Base-by-base conservation (phyloP, 2,329 filamentous ascomycete species). In the Metarhizium robertsii region DNA sequence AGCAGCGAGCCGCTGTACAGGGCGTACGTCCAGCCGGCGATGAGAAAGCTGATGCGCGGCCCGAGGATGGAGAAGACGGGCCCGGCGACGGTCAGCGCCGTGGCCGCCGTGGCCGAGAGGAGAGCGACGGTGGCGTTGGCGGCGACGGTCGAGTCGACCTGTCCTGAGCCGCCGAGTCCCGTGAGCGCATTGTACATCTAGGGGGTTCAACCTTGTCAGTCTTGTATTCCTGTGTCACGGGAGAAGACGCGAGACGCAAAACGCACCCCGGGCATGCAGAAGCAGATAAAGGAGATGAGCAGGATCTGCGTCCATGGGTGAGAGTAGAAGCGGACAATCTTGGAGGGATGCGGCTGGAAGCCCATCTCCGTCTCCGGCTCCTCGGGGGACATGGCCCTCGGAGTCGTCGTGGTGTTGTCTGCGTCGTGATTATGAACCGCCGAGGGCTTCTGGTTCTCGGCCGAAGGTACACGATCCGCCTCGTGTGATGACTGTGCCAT, bases 101-200 rank as follows among this genome's bases (percentile, higher is more conserved):
- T 72, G 3, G 61, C 71, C 2, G 73, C 73, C 1, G 71, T 76
- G 8, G 71, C 69, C 2, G 74, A 65, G 32, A 75, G 66, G 2
- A 75, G 64, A 3, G 74, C 74, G 11, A 76, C 73, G 16, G 66
- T 75, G 6, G 75, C 72, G 61, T 76, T 76, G 42, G 73, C 71
- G n/a, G 74, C 71, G 4, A 75, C 70, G 1, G 71, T 73, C 16
- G 67, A 64, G 59, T 77, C 66, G 45, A 76, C 73, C 55, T 77
- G 74, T 20, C 74, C 75, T 0, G 71, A 73, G 43, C 74, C 74
- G 55, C 75, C 75, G 6, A 77, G 64, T 2, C 74, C 75, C 2
- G 65, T 64, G 4, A 77, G 65, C 8, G 74, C 74, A 66, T 77
- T 77, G 64, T 74, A 77, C 74, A 77, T 76, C 73, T 75, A 34